Base-by-base conservation (phyloP, 371 early-diverging fungal genomes). In the Dinochytrium kinnereticum region DNA sequence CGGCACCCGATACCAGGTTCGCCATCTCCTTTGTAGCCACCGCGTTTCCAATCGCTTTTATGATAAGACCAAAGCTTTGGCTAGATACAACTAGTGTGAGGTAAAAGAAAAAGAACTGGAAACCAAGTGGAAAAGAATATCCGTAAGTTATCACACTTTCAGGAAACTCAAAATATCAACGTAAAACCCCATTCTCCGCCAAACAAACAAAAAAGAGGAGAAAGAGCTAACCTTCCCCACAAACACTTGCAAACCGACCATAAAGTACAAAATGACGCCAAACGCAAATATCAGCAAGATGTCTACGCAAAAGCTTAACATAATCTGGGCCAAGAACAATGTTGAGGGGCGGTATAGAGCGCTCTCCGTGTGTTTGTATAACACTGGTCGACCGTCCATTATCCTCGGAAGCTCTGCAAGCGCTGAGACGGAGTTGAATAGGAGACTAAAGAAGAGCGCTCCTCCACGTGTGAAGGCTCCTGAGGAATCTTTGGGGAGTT, bases 401-500 rank as follows among this genome's bases (percentile, higher is more conserved):
- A 81, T 83, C 17, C 77, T 76, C 13, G 88, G 85, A 15, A 89
- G 64, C 72, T 87, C 87, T 7, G 86, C 69, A 28, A 74, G 50
- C 21, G 74, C 55, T 19, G 44, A 33, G 13, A 57, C 68, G 1
- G 67, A 71, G 38, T 57, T 70, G 64, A 69, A 68, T 2, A 68
- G 68, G 34, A 72, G 37, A 53, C 49, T 75, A 49, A 76, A 77
- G 73, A 69, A 73, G 40, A 80, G n/a, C 30, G 87, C 91, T 81
- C 92, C 93, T 40, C 91, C 91, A 36, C 94, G 89, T 1, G 89
- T 86, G 75, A 91, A 90, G 53, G 90, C 87, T 44, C 92, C 91
- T 28, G 76, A 72, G 2, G 84, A 81, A 64, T 76, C 77, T 0
- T 66, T 66, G 0, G 90, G 88, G 51, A 91, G 73, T 61, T 80